Evolutionary conservation across 1,284 basidiomycete genomes (phyloP).

Genomic region (Fomitopsis pinicola): DNA sequence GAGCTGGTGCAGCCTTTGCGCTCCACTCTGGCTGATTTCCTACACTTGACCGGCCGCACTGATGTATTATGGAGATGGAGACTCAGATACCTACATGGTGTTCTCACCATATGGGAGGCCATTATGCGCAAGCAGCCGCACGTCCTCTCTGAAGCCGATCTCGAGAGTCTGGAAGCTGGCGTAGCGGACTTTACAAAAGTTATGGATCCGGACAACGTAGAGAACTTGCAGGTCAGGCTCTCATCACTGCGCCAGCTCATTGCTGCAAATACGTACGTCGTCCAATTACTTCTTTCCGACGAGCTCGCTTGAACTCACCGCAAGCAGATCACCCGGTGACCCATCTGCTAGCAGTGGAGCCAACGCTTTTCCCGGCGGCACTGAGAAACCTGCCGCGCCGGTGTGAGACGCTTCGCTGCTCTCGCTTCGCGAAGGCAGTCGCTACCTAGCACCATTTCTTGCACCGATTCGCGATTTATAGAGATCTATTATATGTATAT

Average conservation of each 20-base stretch:
- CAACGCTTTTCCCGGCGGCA: no score
- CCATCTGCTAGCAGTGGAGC: no score
- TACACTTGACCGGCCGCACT: background rate
- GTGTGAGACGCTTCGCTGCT: no score
- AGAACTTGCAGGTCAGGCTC: background rate
- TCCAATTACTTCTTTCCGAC: background rate
- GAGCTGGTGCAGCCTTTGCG: background rate
- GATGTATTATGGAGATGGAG: no score
- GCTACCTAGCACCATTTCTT: no score
- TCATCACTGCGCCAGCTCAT: slow-evolving; percentile 34
- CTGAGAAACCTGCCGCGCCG: no score
- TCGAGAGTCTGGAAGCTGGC: background rate
- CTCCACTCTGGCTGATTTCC: background rate
- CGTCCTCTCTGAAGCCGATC: background rate
- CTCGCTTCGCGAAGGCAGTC: no score
- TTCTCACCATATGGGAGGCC: background rate
- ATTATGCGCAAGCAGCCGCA: background rate
- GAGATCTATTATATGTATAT: no score
- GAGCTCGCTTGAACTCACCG: no score
- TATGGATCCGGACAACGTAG: background rate
- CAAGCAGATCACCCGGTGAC: no score
- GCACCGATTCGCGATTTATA: no score
- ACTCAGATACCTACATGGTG: background rate
- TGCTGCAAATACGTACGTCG: background rate
- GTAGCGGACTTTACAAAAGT: background rate